Conservation (phyloP, 2,329 filamentous ascomycete species). For the Fusarium foetens region DNA sequence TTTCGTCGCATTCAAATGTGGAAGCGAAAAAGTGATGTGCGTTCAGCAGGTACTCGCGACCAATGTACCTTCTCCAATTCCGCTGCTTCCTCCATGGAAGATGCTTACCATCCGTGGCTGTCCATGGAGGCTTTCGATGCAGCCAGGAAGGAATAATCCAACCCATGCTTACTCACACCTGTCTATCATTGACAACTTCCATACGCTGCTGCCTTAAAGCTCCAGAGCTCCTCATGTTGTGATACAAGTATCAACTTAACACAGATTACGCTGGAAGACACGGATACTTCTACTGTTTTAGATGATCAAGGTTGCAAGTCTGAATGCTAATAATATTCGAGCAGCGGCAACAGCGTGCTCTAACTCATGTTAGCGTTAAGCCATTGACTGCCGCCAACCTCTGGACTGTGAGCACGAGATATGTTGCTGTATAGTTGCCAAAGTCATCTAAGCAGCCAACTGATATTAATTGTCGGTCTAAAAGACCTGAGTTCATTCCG, state of each 20-base stretch:
- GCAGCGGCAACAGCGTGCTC: conserved; percentile 26
- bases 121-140: conserved; percentile 15
- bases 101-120: conserved; percentile 6
- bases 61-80: conserved; percentile 26
- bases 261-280: neutral
- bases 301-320: conserved; percentile 16
- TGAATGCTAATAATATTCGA: neutral
- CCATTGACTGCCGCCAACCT: conserved; percentile 10
- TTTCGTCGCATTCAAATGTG: conserved; percentile 11
- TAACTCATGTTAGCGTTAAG: conserved; percentile 3
- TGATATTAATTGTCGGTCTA: conserved; percentile 8
- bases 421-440: conserved; percentile 5
- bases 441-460: neutral
- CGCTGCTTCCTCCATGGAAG: neutral
- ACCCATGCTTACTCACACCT: conserved; percentile 18
- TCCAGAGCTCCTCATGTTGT: neutral
- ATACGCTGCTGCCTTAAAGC: neutral
- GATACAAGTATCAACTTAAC: neutral
- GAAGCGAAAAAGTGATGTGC: conserved; percentile 10
- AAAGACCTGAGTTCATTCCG: conserved; percentile 11
- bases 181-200: neutral
- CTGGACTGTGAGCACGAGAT: conserved; percentile 5
- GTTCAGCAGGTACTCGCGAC: conserved; percentile 18
- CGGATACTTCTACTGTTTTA: conserved; percentile 1
- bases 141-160: neutral